These are phyloP conservation scores for Daedaleopsis sinensis DNA, from an alignment of 768 basidiomycete species.

Conservation along the genomic window DNA sequence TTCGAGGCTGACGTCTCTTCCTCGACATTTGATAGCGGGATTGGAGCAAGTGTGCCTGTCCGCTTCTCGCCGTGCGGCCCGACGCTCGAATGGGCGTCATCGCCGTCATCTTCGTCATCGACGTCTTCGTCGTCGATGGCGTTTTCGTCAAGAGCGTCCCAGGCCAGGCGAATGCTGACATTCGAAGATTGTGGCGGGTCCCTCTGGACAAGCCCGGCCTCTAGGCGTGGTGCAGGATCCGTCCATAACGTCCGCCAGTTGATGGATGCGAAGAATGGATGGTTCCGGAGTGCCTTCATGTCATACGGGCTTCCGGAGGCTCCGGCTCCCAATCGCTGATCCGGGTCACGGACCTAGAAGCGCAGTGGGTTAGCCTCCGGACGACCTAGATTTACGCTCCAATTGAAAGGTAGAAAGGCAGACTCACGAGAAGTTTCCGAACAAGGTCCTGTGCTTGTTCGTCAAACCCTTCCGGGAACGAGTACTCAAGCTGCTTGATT, in stretches of 20 bases:
- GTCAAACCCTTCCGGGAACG: slow-evolving; percentile 87
- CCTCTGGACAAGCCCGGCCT: slow-evolving; percentile 59
- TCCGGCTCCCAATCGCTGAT: slow-evolving; percentile 61
- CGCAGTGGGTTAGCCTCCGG: slow-evolving; percentile 25
- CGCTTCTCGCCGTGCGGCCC: slow-evolving; percentile 49
- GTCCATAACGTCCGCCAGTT: slow-evolving; percentile 72
- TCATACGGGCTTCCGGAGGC: slow-evolving; percentile 39
- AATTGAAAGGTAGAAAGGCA: neutral
- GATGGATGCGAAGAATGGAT: slow-evolving; percentile 62
- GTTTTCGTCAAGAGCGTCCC: slow-evolving; percentile 53
- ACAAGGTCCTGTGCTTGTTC: slow-evolving; percentile 80
- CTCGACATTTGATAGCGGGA: slow-evolving; percentile 12
- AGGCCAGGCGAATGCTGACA: slow-evolving; percentile 32
- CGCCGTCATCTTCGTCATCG: slow-evolving; percentile 26
- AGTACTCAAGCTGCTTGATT: slow-evolving; percentile 86
- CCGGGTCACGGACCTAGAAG: slow-evolving; percentile 56
- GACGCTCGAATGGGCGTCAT: slow-evolving; percentile 37
- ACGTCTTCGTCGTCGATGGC: slow-evolving; percentile 25
- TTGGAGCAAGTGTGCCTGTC: slow-evolving; percentile 31
- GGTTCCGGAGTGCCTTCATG: slow-evolving; percentile 53
- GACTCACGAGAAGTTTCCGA: slow-evolving; percentile 69
- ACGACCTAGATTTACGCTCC: slow-evolving; percentile 36
- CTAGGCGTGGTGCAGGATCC: slow-evolving; percentile 56
- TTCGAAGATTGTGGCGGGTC: slow-evolving; percentile 29
- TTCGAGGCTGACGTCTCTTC: slow-evolving; percentile 11